phyloP scores from a whole-genome alignment of 805 yeast species.

The Crinitomyces ghanaensis region DNA sequence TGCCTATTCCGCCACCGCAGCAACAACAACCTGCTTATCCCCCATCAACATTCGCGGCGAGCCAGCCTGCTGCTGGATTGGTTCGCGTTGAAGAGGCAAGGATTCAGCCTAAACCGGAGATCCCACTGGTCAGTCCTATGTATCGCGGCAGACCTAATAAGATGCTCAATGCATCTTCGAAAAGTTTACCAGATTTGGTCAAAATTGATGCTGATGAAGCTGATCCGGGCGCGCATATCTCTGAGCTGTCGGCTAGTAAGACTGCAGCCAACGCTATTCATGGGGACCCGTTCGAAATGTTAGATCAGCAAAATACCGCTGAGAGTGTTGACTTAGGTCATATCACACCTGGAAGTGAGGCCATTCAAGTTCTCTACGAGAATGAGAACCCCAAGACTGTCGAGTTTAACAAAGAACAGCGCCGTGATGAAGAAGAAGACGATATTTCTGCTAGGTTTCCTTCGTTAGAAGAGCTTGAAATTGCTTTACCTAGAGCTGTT shows the following conservation, averaged over 20 bases:
- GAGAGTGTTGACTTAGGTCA: no score
- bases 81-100: no score
- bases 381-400: constrained; percentile 2
- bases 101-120: constrained; percentile 1
- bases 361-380: background rate
- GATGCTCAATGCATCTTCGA: no score
- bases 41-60: background rate
- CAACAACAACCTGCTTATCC: constrained; percentile 3
- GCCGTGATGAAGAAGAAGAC: no score
- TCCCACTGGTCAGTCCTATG: constrained; percentile 18
- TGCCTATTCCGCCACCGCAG: constrained; percentile 2
- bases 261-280: constrained; percentile 1
- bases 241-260: background rate
- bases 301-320: no score
- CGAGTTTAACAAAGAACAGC: background rate
- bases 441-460: constrained; percentile 22
- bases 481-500: no score
- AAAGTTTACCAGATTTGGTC: no score
- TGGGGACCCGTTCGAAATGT: constrained; percentile 15
- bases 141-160: no score
- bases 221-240: background rate
- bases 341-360: background rate
- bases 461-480: constrained; percentile 27
- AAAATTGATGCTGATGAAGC: background rate
- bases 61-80: background rate